Evolutionary conservation across 1,139 yeast species (phyloP).

Genomic region (Arxiozyma heterogenica): DNA sequence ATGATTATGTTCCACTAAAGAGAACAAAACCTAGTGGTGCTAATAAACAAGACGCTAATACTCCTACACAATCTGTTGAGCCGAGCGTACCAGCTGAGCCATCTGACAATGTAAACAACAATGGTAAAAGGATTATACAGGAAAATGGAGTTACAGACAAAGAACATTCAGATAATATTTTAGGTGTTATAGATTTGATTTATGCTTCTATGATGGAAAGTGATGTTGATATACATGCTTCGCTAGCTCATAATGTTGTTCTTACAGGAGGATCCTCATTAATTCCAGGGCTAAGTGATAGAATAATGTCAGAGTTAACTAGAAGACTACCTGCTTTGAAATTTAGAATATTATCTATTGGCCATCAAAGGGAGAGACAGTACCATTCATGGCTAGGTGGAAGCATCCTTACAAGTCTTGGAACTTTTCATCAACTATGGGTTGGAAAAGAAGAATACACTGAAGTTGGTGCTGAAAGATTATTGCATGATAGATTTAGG

Average conservation of each 20-base stretch:
- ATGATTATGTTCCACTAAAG: conserved; percentile 66
- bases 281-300: conserved; percentile 79
- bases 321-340: conserved; percentile 81
- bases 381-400: conserved; percentile 96
- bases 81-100: conserved; percentile 6
- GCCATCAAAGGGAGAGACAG: conserved; percentile 73
- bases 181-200: conserved; percentile 62
- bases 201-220: conserved; percentile 58
- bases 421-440: conserved; percentile 97
- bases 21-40: conserved; percentile 34
- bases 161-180: conserved; percentile 14
- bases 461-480: conserved; percentile 81
- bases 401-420: conserved; percentile 80
- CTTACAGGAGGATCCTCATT: conserved; percentile 85
- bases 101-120: conserved; percentile 21
- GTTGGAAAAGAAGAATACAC: conserved; percentile 84
- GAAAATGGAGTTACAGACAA: conserved; percentile 11
- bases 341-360: conserved; percentile 79
- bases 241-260: conserved; percentile 84
- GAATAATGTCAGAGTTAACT: conserved; percentile 67
- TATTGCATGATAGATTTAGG: conserved; percentile 66
- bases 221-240: conserved; percentile 86
- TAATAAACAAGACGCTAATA: conserved; percentile 24
- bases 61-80: conserved; percentile 20
- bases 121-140: conserved; percentile 28